Evolutionary conservation across 2,329 filamentous ascomycete species (phyloP).

Genomic region (Bipolaris cookei): DNA sequence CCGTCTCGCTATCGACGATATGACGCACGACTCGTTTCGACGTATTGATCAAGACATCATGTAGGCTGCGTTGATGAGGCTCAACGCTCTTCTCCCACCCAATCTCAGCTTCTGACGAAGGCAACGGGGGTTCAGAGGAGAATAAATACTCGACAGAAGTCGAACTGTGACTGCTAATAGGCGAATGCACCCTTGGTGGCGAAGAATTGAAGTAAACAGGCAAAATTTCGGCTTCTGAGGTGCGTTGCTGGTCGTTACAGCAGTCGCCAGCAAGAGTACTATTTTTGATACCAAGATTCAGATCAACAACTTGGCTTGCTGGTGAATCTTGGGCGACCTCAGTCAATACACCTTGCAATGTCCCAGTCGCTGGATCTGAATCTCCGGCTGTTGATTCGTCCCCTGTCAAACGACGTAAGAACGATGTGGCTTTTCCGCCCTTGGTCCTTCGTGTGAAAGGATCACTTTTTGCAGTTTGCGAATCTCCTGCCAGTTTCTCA

Average conservation of each 20-base stretch:
- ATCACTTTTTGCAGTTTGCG: slow-evolving; percentile 35
- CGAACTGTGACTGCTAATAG: slow-evolving; percentile 35
- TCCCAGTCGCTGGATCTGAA: background rate
- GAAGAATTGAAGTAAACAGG: slow-evolving; percentile 31
- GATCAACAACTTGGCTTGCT: background rate
- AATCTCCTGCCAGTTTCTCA: slow-evolving; percentile 34
- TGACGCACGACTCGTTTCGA: slow-evolving; percentile 54
- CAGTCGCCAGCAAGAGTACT: slow-evolving; percentile 13
- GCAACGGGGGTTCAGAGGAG: slow-evolving; percentile 24
- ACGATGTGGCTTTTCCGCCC: slow-evolving; percentile 25
- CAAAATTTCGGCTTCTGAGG: slow-evolving; percentile 1
- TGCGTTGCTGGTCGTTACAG: slow-evolving; percentile 1
- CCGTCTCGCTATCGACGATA: slow-evolving; percentile 56
- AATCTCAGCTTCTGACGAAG: slow-evolving; percentile 36
- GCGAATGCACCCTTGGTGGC: slow-evolving; percentile 25
- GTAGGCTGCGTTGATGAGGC: slow-evolving; percentile 49
- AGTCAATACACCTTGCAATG: slow-evolving; percentile 1
- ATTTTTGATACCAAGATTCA: slow-evolving; percentile 13
- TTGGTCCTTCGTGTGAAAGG: slow-evolving; percentile 32
- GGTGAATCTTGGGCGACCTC: background rate
- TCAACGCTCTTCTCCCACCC: slow-evolving; percentile 50
- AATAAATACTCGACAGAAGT: slow-evolving; percentile 32
- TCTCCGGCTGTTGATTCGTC: slow-evolving; percentile 11
- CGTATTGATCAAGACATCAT: slow-evolving; percentile 49
- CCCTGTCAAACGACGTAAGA: slow-evolving; percentile 37